phyloP scores from a whole-genome alignment of 2,329 filamentous ascomycete genomes.

The Magnaporthales sp. region DNA sequence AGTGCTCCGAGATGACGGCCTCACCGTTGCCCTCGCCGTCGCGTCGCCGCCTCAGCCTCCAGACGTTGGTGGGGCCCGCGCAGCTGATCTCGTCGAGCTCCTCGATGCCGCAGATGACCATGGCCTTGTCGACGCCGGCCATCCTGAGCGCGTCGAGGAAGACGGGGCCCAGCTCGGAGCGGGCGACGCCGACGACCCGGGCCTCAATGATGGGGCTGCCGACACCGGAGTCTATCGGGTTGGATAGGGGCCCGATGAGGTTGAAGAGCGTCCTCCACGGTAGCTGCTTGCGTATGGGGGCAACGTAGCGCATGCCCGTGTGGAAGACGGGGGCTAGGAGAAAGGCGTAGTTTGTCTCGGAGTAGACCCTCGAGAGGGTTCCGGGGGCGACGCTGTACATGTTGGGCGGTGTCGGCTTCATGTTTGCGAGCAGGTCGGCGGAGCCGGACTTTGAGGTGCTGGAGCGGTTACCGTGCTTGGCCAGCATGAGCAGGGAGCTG shows the following conservation, averaged over 20 bases:
- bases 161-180: constrained; percentile 75
- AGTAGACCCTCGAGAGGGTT: constrained; percentile 66
- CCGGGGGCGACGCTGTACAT: constrained; percentile 65
- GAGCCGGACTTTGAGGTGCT: constrained; percentile 94
- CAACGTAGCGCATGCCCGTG: constrained; percentile 85
- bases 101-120: constrained; percentile 90
- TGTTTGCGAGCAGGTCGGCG: constrained; percentile 77
- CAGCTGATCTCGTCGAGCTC: constrained; percentile 94
- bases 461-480: constrained; percentile 93
- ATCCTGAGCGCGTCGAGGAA: constrained; percentile 80
- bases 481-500: constrained; percentile 74
- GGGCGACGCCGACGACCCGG: constrained; percentile 85
- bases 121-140: constrained; percentile 68
- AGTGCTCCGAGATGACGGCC: constrained; percentile 58
- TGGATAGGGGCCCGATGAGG: constrained; percentile 83
- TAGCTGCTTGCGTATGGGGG: constrained; percentile 75
- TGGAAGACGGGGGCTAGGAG: constrained; percentile 95
- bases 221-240: constrained; percentile 59
- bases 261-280: constrained; percentile 98
- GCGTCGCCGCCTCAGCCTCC: constrained; percentile 52
- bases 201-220: constrained; percentile 59
- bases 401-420: constrained; percentile 61
- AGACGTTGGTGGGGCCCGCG: constrained; percentile 81
- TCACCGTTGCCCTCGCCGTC: constrained; percentile 24
- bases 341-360: constrained; percentile 82